Conservation (phyloP, 2,329 filamentous ascomycete genomes). For the Microcera coccophila region DNA sequence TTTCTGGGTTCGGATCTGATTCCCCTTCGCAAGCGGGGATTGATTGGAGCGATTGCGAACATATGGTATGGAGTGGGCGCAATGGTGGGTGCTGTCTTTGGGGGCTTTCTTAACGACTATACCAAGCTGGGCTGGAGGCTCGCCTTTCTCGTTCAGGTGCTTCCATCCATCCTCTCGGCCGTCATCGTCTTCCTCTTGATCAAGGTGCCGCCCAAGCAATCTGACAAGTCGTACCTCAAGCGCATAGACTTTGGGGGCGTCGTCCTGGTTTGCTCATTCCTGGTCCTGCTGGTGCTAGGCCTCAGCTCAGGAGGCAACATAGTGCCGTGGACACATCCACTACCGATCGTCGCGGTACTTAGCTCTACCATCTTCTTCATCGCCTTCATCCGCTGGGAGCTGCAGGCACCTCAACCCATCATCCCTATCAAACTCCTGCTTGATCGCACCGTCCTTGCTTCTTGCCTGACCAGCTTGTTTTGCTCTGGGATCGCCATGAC, state of each 20-base stretch:
- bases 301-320: conserved; percentile 80
- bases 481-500: conserved; percentile 71
- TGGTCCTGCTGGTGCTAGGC: conserved; percentile 71
- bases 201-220: conserved; percentile 69
- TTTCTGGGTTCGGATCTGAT: conserved; percentile 67
- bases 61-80: conserved; percentile 75
- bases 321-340: conserved; percentile 76
- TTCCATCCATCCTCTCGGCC: conserved; percentile 69
- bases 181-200: conserved; percentile 65
- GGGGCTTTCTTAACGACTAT: conserved; percentile 72
- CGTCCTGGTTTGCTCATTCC: conserved; percentile 59
- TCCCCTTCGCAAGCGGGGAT: conserved; percentile 67
- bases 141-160: conserved; percentile 49
- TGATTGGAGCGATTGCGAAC: conserved; percentile 82
- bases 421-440: conserved; percentile 74
- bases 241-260: conserved; percentile 80
- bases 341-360: conserved; percentile 67
- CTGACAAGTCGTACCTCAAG: conserved; percentile 63
- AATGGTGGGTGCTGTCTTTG: conserved; percentile 78
- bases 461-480: conserved; percentile 75
- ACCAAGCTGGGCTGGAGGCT: conserved; percentile 41
- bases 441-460: conserved; percentile 68
- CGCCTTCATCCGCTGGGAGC: conserved; percentile 70
- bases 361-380: conserved; percentile 60
- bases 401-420: conserved; percentile 67